Base-by-base conservation (phyloP, 1,284 basidiomycete genomes). In the Cutaneotrichosporon arboriforme region DNA sequence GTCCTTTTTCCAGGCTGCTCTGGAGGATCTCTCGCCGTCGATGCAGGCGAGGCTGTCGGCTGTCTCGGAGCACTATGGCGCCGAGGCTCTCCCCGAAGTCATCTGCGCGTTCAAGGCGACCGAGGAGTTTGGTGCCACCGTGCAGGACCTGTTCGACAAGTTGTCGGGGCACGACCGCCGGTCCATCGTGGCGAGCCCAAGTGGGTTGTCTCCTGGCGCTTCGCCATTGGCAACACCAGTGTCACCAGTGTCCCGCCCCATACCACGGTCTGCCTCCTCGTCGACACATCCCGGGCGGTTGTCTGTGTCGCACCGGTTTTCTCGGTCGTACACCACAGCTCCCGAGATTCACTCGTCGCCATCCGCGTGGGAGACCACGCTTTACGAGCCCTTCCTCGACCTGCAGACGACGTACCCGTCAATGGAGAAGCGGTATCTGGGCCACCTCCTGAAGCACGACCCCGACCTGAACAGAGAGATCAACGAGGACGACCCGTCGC, bases 301-400 rank as follows among this genome's bases (percentile, higher is more conserved):
- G 46, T 58, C 60, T 3, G 46, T 64, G 8, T 70, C 68, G 9
- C 55, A 68, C 21, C 60, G 67, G 9, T 68, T 72, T 58, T 71
- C 68, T 9, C 56, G 68, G 22, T 49, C 58, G 9, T 45, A 59
- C 35, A 57, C 62, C 20, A 47, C 60, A 33, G 53, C 61, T 12
- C 37, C 55, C 9, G 46, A 46, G 14, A 59, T 61, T 26, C 51
- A 46, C 4, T 36, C 52, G 3, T 37, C 51, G 5, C 63, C 58
- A 10, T 55, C 60, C 3, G 55, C 56, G 15, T 96, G 92, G 92
- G 90, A 94, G 65, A 84, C 86, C 50, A 84, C 86, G 37, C 78
- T 96, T 9, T 93, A 91, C 71, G 90, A 92, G 67, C 89, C 92
- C 0, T 96, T 94, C 77, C 78, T 92, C 17, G 88, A 92, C 66